phyloP scores from a whole-genome alignment of 192 early-diverging fungal genomes.

The Phlyctochytrium arcticum region DNA sequence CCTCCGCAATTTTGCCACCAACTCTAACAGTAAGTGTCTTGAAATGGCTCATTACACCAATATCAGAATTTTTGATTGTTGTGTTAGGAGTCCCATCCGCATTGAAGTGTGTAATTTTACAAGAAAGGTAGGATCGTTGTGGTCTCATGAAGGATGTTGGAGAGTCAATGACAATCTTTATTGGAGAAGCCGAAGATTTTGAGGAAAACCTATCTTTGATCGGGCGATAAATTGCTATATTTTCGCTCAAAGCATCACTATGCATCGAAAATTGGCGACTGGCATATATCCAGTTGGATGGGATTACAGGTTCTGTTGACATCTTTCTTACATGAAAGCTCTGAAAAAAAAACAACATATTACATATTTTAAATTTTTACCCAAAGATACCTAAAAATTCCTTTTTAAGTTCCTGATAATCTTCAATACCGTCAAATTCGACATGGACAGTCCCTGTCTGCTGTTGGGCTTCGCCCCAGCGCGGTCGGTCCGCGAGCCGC shows the following conservation, averaged over 20 bases:
- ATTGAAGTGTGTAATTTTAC: neutral
- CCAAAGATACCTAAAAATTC: neutral
- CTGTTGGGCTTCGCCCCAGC: neutral
- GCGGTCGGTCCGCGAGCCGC: neutral
- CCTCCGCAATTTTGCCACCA: neutral
- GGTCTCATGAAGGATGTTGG: neutral
- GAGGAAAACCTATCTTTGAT: neutral
- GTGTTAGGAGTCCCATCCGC: neutral
- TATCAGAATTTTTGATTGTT: neutral
- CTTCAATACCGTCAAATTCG: neutral
- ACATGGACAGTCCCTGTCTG: neutral
- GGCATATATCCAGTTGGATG: too few species aligned
- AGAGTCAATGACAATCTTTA: neutral
- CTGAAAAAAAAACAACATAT: too few species aligned
- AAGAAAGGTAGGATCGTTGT: neutral
- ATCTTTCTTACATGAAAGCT: too few species aligned
- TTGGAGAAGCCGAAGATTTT: neutral
- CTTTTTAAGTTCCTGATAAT: too few species aligned
- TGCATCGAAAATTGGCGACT: too few species aligned
- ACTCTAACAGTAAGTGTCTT: neutral
- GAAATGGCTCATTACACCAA: neutral
- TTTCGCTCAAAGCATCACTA: neutral
- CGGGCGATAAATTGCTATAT: neutral
- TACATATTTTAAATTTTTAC: too few species aligned
- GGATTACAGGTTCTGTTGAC: neutral